Evolutionary conservation across 2,329 filamentous ascomycete species (phyloP).

Genomic region (Trichoderma cornu-damae): DNA sequence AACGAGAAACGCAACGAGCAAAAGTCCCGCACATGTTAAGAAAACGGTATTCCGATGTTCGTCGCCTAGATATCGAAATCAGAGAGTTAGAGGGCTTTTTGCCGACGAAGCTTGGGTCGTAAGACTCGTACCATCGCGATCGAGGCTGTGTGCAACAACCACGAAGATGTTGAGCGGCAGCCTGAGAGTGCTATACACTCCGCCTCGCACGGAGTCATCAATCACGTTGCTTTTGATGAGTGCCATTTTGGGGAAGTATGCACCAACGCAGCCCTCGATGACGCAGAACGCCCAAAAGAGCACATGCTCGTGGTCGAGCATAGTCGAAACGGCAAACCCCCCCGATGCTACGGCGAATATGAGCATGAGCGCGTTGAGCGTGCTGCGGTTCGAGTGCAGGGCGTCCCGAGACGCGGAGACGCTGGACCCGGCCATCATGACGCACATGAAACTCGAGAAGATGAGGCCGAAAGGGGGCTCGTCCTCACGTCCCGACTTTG

Average conservation of each 20-base stretch:
- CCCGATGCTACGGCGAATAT: slow-evolving; percentile 31
- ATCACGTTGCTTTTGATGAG: slow-evolving; percentile 50
- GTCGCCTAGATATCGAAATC: slow-evolving; percentile 23
- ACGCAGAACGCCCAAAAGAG: slow-evolving; percentile 54
- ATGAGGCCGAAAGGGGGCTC: slow-evolving; percentile 44
- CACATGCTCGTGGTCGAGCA: slow-evolving; percentile 38
- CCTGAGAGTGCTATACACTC: slow-evolving; percentile 53
- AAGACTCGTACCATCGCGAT: slow-evolving; percentile 37
- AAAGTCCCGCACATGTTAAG: slow-evolving; percentile 19
- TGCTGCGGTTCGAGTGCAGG: slow-evolving; percentile 1
- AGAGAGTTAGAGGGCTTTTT: background rate
- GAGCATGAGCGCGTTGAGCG: slow-evolving; percentile 34
- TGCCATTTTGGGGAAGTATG: slow-evolving; percentile 54
- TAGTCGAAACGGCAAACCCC: slow-evolving; percentile 38
- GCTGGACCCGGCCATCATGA: slow-evolving; percentile 52
- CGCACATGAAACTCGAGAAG: slow-evolving; percentile 53
- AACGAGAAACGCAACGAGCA: slow-evolving; percentile 10
- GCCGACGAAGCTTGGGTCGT: background rate
- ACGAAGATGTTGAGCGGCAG: slow-evolving; percentile 54
- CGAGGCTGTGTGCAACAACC: slow-evolving; percentile 42
- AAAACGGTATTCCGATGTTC: slow-evolving; percentile 30
- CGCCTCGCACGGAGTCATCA: slow-evolving; percentile 49
- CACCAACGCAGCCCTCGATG: slow-evolving; percentile 52
- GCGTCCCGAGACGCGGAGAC: background rate
- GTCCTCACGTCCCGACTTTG: slow-evolving; percentile 26